Percentiles rank a stretch among this genome's conserved stretches.
Evolutionary conservation across 345 rosid species (phyloP).

Genomic region (Rhodomyrtus tomentosa): DNA sequence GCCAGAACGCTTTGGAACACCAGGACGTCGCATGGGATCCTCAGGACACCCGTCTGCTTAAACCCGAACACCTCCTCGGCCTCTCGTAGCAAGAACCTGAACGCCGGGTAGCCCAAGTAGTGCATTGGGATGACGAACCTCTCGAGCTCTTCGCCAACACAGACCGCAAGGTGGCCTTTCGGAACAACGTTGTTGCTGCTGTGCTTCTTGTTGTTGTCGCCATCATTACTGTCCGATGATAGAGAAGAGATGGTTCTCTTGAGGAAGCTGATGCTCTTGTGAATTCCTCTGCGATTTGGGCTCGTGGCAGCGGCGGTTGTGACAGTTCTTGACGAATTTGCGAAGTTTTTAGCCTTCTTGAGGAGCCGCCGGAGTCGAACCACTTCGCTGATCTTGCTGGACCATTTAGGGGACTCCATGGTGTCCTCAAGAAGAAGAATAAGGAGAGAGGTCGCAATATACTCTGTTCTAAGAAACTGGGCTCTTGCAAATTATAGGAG

Average conservation of each 20-base stretch:
- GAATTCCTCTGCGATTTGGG: no score
- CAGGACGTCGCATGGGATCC: slow-evolving; percentile 50
- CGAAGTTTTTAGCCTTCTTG: neutral
- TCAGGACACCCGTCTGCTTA: slow-evolving; percentile 58
- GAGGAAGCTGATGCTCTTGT: slow-evolving; percentile 42
- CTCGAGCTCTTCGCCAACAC: slow-evolving; percentile 56
- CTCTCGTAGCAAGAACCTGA: slow-evolving; percentile 41
- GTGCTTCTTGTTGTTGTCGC: neutral
- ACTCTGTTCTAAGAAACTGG: no score
- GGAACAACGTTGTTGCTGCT: slow-evolving; percentile 1
- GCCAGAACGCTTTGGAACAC: slow-evolving; percentile 11
- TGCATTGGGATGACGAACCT: slow-evolving; percentile 63
- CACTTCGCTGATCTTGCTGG: neutral
- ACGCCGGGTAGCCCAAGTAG: slow-evolving; percentile 53
- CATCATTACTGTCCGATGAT: slow-evolving; percentile 9
- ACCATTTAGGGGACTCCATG: neutral
- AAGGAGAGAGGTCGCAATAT: no score
- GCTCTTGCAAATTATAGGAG: no score
- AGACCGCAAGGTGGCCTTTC: slow-evolving; percentile 60
- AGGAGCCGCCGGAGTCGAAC: neutral
- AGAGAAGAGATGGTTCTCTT: slow-evolving; percentile 52
- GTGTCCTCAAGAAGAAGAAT: no score
- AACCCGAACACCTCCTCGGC: slow-evolving; percentile 91
- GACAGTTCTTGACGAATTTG: neutral
- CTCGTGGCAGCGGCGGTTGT: no score